Conservation (phyloP, 2,329 filamentous ascomycete genomes). For the Fusarium clavum region DNA sequence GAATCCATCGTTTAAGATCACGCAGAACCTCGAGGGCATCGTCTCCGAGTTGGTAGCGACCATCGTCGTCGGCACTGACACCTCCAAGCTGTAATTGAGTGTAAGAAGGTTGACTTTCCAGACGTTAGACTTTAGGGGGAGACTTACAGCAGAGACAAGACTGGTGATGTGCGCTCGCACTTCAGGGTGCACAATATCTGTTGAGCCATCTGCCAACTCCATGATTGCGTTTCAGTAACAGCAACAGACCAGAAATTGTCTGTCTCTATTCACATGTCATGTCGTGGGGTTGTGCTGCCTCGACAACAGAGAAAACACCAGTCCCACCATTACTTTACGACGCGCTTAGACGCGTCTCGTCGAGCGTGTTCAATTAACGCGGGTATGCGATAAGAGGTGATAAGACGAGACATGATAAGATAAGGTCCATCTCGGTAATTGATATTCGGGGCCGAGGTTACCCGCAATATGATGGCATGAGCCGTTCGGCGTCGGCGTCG, state of each 20-base stretch:
- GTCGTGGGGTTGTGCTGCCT: slow-evolving; percentile 36
- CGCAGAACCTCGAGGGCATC: slow-evolving; percentile 92
- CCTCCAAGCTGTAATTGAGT: slow-evolving; percentile 78
- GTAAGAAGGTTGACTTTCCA: slow-evolving; percentile 30
- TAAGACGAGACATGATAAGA: slow-evolving; percentile 15
- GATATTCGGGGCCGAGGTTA: slow-evolving; percentile 56
- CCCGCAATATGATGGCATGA: slow-evolving; percentile 48
- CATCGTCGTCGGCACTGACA: slow-evolving; percentile 80
- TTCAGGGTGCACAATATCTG: slow-evolving; percentile 84
- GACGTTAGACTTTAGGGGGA: not conserved
- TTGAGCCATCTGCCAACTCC: slow-evolving; percentile 64
- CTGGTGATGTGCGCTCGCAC: slow-evolving; percentile 94
- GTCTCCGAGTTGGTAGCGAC: slow-evolving; percentile 89
- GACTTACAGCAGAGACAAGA: slow-evolving; percentile 87
- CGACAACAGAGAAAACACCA: slow-evolving; percentile 28
- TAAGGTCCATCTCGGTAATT: slow-evolving; percentile 33
- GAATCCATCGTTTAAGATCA: slow-evolving; percentile 95
- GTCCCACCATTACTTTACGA: slow-evolving; percentile 27
- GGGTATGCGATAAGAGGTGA: slow-evolving; percentile 4
- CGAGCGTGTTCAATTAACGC: slow-evolving; percentile 37
- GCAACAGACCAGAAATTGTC: slow-evolving; percentile 25
- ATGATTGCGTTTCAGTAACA: slow-evolving; percentile 52
- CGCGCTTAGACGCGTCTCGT: slow-evolving; percentile 42
- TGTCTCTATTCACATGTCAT: slow-evolving; percentile 34
- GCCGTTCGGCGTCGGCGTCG: slow-evolving; percentile 13